Base-by-base conservation (phyloP, 1,139 yeast species). In the Sugiyamaella pinicola region DNA sequence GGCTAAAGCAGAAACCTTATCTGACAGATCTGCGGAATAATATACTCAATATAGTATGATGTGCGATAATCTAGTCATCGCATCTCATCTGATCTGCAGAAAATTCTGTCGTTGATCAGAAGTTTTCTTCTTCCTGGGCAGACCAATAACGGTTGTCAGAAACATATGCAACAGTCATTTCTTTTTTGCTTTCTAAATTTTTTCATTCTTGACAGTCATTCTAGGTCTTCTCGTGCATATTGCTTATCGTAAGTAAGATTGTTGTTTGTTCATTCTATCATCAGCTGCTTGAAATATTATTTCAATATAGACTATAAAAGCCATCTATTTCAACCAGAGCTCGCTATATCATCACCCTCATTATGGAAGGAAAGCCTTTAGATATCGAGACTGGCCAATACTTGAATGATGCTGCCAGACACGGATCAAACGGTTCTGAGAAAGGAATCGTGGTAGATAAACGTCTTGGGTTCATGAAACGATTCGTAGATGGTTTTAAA, bases 401-500 rank as follows among this genome's bases (percentile, higher is more conserved):
- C 6, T 4, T n/a, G 4, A n/a, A 12, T n/a, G 38, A 29, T 18
- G 22, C 24, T 8, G 8, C 34, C 21, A 26, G 15, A 31, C 17
- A 37, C 5, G 12, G 13, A 8, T 31, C 47, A 4, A 15, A 31
- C 9, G 28, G 39, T 21, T 33, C 37, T 19, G 38, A 42, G 22
- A 34, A 31, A 24, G 49, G 49, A 4, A 24, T 45, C 12, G 49
- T 45, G 3, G 9, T 45, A 10, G 49, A 45, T 28, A 35, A 37
- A 13, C 17, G 24, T 2, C 26, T 45, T 24, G 41, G 50, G 2
- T 47, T 47, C 74, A n/a, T 76, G 67, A 1, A 44, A 75, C 59
- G 49, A 12, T 59, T 65, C 49, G 57, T 54, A 47, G 67, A 65
- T 57, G 61, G 68, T 8, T 66, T 66, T 60, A 60, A 59, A 54